Conservation (phyloP, 208 protist species). For the Balamuthia mandrillaris region DNA sequence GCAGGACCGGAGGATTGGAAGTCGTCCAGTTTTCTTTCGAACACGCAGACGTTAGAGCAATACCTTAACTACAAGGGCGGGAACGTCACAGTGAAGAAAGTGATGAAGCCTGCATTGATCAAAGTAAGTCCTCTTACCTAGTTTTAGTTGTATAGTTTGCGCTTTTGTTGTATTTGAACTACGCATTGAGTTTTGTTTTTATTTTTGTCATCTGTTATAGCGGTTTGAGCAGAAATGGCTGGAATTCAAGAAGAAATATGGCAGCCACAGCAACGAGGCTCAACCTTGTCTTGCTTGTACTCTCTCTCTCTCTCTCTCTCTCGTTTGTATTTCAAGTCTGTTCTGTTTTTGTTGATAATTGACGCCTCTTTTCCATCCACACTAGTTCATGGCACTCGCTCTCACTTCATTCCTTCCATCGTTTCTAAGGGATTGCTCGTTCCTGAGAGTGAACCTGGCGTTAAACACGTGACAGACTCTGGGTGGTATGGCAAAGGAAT, state of each 20-base stretch:
- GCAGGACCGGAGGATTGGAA: too few relatives aligned
- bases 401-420: constrained; percentile 12
- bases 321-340: neutral
- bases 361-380: neutral
- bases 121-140: too few relatives aligned
- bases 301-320: neutral
- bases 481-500: constrained; percentile 33
- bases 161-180: too few relatives aligned
- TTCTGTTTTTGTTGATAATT: neutral
- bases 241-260: constrained; percentile 13
- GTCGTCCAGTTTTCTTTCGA: too few relatives aligned
- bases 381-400: neutral
- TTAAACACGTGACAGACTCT: constrained; percentile 21
- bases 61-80: too few relatives aligned
- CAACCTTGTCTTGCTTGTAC: constrained; percentile 6
- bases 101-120: too few relatives aligned
- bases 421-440: neutral
- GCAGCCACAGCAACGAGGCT: neutral
- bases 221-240: constrained; percentile 26
- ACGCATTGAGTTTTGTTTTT: too few relatives aligned
- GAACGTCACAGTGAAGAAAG: too few relatives aligned
- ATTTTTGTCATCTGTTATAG: neutral
- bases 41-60: too few relatives aligned
- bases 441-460: neutral
- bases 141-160: too few relatives aligned